Evolutionary conservation across 2,329 filamentous ascomycete genomes (phyloP), one percentile per base, ranked within the genome.

Genomic region (Fusarium scirpi): DNA sequence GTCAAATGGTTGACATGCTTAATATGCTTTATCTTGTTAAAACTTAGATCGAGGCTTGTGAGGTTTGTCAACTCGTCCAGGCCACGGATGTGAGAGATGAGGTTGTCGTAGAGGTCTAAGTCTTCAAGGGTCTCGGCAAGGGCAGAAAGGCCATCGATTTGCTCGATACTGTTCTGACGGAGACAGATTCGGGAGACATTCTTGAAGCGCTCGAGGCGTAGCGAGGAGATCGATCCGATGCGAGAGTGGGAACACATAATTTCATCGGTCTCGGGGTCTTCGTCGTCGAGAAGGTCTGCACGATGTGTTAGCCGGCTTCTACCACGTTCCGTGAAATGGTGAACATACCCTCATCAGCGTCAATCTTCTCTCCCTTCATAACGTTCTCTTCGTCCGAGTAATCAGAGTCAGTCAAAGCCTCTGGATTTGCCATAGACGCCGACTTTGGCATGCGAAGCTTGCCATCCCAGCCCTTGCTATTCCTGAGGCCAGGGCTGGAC

Each of bases 21-120:
- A 84, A 99, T 97, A 81, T 98, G 94, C 80, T 97, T 98, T 84
- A 99, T 95, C 85, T 98, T 98, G 85, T 99, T 99, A 88, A 98
- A 99, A 80, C 93, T 97, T 54, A 99, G 86, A 79, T 99, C 96
- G 58, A 99, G 88, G 60, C 85, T 91, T 8, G 88, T 93, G 57
- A 99, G 87, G 66, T 92, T 86, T 15, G 86, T 89, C 61, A 98
- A 88, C 47, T 89, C 85, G 57, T 98, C 94, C 47, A 99, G 86
- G 30, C 93, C 93, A 71, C 91, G 90, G 80, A 98, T 89, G 80
- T 97, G 94, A 13, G 90, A 89, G 74, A 99, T 94, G 20, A 97
- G 86, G 80, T 99, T 99, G 82, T 99, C 96, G 84, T 99, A 99
- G 64, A 99, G 87, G 76, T 99, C 96, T 53, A 99, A 87, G 65